Evolutionary conservation across 768 basidiomycete genomes (phyloP), one percentile per base, ranked within the genome.

Genomic region (Termitomyces sp.): DNA sequence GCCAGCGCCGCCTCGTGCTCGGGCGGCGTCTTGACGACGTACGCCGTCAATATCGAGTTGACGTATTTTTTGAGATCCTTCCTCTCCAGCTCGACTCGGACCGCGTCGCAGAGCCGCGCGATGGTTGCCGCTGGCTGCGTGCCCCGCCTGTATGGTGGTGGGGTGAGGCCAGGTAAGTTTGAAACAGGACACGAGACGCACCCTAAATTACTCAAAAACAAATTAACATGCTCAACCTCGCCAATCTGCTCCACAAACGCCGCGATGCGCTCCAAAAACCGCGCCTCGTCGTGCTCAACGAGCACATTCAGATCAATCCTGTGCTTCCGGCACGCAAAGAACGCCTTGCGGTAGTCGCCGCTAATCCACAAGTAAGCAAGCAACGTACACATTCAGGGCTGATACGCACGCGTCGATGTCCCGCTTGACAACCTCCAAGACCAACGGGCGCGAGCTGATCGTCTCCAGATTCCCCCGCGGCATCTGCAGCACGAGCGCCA

Each of bases 401-500:
- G 9, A 9, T 31, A 80, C 86, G 65, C 65, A 93, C 94, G 71
- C 75, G 37, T 88, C 79, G 6, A 98, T 74, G 66, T 95, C 90
- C 53, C 82, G 77, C 51, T 82, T 81, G 1, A 98, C 87, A 5
- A 92, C 87, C 56, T 87, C 81, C 77, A 97, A 84, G 18, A 98
- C 94, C 64, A 99, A 72, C 13, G 95, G 90, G 44, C 97, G 78
- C 3, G 97, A 97, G 65, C 89, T 92, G 54, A 99, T 87, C 1
- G 94, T 98, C 75, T 99, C 97, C 59, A 99, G 68, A 71, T 98
- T 98, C 1, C 97, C 97, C 62, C 97, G 76, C 0, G 96, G 97
- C 96, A 98, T 98, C 72, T 99, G 97, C 10, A 99, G 74, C 0
- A 98, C 90, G 34, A 99, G 71, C 64, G 81, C 86, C 92, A 95